Evolutionary conservation across 257 asterid genomes (phyloP).

Genomic region (Cordia subcordata): DNA sequence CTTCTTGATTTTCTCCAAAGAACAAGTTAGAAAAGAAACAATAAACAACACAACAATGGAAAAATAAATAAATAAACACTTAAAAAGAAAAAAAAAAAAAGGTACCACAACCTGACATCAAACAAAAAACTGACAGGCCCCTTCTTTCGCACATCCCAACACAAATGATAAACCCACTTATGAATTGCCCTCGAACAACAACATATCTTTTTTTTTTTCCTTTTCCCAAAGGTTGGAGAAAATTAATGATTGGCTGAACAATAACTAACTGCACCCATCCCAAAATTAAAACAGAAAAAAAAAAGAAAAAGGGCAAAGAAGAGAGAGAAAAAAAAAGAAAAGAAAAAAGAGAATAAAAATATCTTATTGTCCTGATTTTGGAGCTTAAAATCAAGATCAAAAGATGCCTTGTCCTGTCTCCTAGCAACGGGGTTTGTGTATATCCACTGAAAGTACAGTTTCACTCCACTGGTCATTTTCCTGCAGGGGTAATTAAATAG

Average conservation of each 20-base stretch:
- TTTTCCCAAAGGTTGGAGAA: not conserved
- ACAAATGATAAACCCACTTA: not conserved
- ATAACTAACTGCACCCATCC: constrained; percentile 16
- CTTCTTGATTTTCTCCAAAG: not conserved
- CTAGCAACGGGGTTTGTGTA: constrained; percentile 19
- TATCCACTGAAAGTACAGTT: too few species aligned
- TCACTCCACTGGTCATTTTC: constrained; percentile 8
- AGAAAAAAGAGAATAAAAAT: not conserved
- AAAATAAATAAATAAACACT: too few species aligned
- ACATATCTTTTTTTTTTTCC: not conserved
- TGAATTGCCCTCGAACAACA: not conserved
- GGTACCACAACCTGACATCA: constrained; percentile 11
- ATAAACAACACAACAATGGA: not conserved
- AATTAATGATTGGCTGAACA: constrained; percentile 15
- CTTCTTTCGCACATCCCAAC: constrained; percentile 1
- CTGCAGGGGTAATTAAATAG: not conserved
- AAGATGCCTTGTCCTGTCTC: constrained; percentile 35
- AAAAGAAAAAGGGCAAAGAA: not conserved
- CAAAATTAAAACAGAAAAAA: constrained; percentile 3
- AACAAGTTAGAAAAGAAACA: constrained; percentile 4
- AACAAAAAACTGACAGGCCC: constrained; percentile 16
- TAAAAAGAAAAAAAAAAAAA: constrained; percentile 2
- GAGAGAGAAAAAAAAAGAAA: not conserved
- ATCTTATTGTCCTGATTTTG: constrained; percentile 9
- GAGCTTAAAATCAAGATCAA: constrained; percentile 27